Base-by-base conservation (phyloP, 192 early-diverging fungal genomes). In the Rhizoclosmatium sp. region DNA sequence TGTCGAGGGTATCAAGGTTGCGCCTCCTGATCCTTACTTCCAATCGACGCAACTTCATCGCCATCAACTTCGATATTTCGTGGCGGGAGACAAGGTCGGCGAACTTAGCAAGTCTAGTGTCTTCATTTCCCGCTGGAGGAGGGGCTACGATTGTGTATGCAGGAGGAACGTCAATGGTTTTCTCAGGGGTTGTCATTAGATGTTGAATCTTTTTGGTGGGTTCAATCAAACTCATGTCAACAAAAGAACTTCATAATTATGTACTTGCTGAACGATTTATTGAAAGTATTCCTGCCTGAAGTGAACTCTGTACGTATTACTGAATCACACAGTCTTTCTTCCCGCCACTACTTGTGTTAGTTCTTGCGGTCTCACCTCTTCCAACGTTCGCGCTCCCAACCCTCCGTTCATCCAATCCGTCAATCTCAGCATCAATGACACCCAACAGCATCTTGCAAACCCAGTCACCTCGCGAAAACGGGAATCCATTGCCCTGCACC, bases 41-140 rank as follows among this genome's bases (percentile, higher is more conserved):
- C 1, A 75, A 58, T 47, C 46, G 19, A 2, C 73, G 73, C 73
- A 75, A 21, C 44, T 75, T 75, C 21, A 75, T 40, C 4, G 73
- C 73, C 58, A 75, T 64, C 58, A 75, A 45, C 59, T 75, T 75
- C 7, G 73, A 75, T 16, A 75, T 75, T 45, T 75, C 73, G 45
- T 75, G 60, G 9, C 46, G 19, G 14, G 19, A 7, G 16, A 54
- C 51, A 16, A 54, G 12, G 14, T n/a, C 7, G 9, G 2, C 9
- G 44, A 72, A 72, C 14, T 16, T 23, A 19, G n/a, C 21, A 7
- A 72, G 70, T 45, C 54, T 21, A 16, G 51, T 16, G 5, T 54
- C 51, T 54, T 54, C 9, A 16, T 54, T 31, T 31, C 31, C 31
- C 31, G 31, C 31, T 0, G 31, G 31, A 31, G 31, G 31, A 31